Percentiles rank a stretch among this genome's conserved stretches.
Evolutionary conservation across 768 basidiomycete genomes (phyloP).

Genomic region (Exidia glandulosa): DNA sequence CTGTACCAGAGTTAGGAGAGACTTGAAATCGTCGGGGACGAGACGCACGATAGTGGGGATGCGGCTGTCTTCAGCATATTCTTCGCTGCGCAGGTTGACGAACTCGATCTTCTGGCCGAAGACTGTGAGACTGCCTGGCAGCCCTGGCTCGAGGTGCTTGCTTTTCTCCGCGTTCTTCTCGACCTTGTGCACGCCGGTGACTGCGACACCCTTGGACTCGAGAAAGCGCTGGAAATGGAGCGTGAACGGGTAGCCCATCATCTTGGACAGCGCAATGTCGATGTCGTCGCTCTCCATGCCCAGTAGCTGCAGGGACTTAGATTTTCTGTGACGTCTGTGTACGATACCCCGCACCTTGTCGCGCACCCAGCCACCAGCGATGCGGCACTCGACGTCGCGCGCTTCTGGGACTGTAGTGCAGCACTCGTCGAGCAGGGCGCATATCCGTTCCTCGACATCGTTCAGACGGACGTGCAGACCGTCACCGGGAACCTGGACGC

Average conservation of each 20-base stretch:
- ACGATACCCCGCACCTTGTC: slow-evolving; percentile 72
- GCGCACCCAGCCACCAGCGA: slow-evolving; percentile 97
- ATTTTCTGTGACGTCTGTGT: background rate
- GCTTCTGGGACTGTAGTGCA: slow-evolving; percentile 44
- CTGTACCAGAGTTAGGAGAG: too few relatives aligned
- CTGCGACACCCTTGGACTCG: slow-evolving; percentile 38
- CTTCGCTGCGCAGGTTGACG: slow-evolving; percentile 88
- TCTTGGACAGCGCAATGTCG: slow-evolving; percentile 79
- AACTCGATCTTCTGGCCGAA: slow-evolving; percentile 81
- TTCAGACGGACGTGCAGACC: slow-evolving; percentile 42
- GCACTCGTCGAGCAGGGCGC: slow-evolving; percentile 78
- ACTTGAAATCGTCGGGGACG: too few relatives aligned
- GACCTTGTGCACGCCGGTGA: slow-evolving; percentile 65
- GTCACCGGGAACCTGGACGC: background rate
- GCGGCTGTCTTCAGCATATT: slow-evolving; percentile 75
- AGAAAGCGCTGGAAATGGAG: slow-evolving; percentile 59
- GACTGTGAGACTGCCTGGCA: slow-evolving; percentile 80
- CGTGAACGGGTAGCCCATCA: slow-evolving; percentile 89
- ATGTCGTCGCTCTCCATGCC: slow-evolving; percentile 79
- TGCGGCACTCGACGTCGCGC: slow-evolving; percentile 60
- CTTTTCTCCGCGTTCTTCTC: slow-evolving; percentile 94
- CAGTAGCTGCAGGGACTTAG: slow-evolving; percentile 46
- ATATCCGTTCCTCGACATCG: slow-evolving; percentile 56
- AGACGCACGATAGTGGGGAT: slow-evolving; percentile 58
- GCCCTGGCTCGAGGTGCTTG: slow-evolving; percentile 96